phyloP scores from a whole-genome alignment of 768 basidiomycete species.

The Suillus subaureus region DNA sequence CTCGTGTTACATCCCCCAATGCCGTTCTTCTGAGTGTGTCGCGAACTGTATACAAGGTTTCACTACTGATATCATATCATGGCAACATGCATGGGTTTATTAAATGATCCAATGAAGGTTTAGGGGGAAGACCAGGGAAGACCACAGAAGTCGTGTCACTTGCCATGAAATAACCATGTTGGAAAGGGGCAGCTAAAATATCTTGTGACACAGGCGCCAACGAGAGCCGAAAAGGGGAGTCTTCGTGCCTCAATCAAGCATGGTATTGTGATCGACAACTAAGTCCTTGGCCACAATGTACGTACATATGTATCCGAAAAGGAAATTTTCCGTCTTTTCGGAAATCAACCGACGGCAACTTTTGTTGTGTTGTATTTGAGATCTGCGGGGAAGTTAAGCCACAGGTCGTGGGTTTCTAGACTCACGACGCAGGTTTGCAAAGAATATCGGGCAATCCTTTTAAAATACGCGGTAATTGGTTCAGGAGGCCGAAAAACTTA shows the following conservation, averaged over 20 bases:
- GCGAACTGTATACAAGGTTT: background rate
- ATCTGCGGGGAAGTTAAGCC: slow-evolving; percentile 21
- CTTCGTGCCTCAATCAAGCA: slow-evolving; percentile 29
- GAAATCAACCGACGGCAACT: slow-evolving; percentile 42
- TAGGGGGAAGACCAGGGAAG: background rate
- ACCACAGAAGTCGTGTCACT: background rate
- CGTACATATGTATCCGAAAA: slow-evolving; percentile 42
- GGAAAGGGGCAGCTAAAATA: slow-evolving; percentile 3
- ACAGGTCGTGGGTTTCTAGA: background rate
- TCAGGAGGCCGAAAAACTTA: slow-evolving; percentile 17
- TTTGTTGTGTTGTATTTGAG: slow-evolving; percentile 10
- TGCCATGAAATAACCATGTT: background rate
- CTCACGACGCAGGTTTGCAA: background rate
- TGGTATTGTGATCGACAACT: slow-evolving; percentile 34
- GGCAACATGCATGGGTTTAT: background rate
- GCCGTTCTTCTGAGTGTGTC: background rate
- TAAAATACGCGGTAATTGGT: slow-evolving; percentile 7
- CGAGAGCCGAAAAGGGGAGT: slow-evolving; percentile 5
- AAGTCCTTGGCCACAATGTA: slow-evolving; percentile 15
- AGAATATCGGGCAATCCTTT: background rate
- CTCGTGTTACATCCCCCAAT: too few species aligned
- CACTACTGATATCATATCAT: background rate
- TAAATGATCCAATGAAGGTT: background rate
- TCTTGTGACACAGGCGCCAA: slow-evolving; percentile 9
- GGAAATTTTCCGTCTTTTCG: slow-evolving; percentile 49